Evolutionary conservation across 176 grass and related monocot species (phyloP), one percentile per base, ranked within the genome.

Genomic region (Stipa capillata): DNA sequence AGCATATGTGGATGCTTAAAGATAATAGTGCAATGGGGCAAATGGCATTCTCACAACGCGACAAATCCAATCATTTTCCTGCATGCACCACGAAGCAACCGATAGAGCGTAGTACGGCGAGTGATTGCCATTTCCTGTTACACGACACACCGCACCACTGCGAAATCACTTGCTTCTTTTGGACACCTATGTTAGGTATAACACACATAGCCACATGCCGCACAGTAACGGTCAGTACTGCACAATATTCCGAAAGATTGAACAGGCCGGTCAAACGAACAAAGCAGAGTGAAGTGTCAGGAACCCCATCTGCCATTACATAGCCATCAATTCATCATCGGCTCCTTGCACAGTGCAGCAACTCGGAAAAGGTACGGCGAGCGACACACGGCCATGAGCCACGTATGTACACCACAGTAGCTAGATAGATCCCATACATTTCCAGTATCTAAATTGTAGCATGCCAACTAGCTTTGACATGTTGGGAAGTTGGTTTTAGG

Each of bases 321-420:
- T 72, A n/a, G 8, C 76, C 67, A 85, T 79, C 69, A 77, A 71
- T 17, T 20, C 55, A 6, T 7, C n/a, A n/a, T n/a, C n/a, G n/a
- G n/a, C n/a, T n/a, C n/a, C n/a, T n/a, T n/a, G 74, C 34, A 68
- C 47, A 54, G 77, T 55, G 47, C n/a, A n/a, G n/a, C n/a, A n/a
- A n/a, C n/a, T n/a, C n/a, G n/a, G n/a, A n/a, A n/a, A n/a, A n/a
- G n/a, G n/a, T n/a, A n/a, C n/a, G n/a, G n/a, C n/a, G n/a, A 36
- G 73, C 8, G 68, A 49, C 43, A 61, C 67, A 8, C 41, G 33
- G 56, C 36, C 83, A 40, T 4, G 56, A 57, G 28, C 17, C 50
- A 34, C 16, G 14, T 65, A 55, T 37, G 52, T 70, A 70, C 48
- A 69, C 72, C 27, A 27, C 79, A 40, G 61, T 79, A 7, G 8